A percentile compares a stretch with the other conserved stretches of the same genome.
These are phyloP conservation scores for Heritiera littoralis DNA, from an alignment of 345 rosid species.

Conservation along the genomic window DNA sequence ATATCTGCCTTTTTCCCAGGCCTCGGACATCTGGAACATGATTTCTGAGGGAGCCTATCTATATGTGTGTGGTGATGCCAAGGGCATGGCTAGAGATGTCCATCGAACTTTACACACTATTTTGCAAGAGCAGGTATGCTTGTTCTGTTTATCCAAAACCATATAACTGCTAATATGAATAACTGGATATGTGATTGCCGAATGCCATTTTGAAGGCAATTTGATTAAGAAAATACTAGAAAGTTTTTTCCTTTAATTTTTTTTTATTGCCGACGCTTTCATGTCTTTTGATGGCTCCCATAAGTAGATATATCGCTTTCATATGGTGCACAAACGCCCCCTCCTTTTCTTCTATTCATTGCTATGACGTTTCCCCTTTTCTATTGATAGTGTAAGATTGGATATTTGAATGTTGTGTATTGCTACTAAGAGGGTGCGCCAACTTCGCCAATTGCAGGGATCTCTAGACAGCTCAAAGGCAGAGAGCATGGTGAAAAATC, in stretches of 20 bases:
- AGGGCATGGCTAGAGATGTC: slow-evolving; percentile 89
- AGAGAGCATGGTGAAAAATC: slow-evolving; percentile 84
- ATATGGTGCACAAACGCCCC: neutral
- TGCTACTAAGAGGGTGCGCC: neutral
- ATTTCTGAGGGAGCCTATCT: slow-evolving; percentile 66
- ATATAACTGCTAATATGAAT: neutral
- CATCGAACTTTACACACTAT: slow-evolving; percentile 74
- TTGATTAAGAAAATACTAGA: neutral
- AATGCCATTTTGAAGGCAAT: neutral
- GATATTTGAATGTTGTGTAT: too few relatives aligned
- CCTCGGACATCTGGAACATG: slow-evolving; percentile 76
- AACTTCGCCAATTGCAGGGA: slow-evolving; percentile 51
- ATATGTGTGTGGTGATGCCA: slow-evolving; percentile 89
- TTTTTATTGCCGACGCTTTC: neutral
- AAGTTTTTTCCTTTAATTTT: neutral
- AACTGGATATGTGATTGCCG: neutral
- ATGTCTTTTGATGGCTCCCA: neutral
- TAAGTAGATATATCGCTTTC: neutral
- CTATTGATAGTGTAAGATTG: too few relatives aligned
- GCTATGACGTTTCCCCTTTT: neutral
- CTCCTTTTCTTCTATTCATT: neutral
- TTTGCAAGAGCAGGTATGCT: slow-evolving; percentile 62
- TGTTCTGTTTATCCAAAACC: neutral
- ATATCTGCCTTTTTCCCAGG: slow-evolving; percentile 42
- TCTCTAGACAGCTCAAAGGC: slow-evolving; percentile 72